A percentile compares a stretch with the other conserved stretches of the same genome.
phyloP scores from a whole-genome alignment of 257 asterid species.

The Salvia rosmarinus region DNA sequence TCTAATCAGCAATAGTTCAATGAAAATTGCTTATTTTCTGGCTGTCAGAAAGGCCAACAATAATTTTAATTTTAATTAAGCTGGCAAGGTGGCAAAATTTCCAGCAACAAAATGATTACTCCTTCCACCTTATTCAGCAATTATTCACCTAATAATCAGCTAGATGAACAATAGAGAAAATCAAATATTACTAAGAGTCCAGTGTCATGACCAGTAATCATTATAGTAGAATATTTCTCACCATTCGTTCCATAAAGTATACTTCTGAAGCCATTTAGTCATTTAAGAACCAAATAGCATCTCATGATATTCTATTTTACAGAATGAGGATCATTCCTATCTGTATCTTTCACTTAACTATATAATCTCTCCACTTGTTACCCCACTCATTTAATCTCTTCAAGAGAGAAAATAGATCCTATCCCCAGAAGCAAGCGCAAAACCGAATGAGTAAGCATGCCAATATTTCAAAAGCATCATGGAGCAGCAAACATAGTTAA shows the following conservation, averaged over 20 bases:
- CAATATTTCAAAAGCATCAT: not conserved
- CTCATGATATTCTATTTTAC: conserved; percentile 7
- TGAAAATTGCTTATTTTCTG: conserved; percentile 25
- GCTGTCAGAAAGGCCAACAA: conserved; percentile 20
- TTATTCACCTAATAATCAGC: conserved; percentile 12
- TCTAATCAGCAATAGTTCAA: conserved; percentile 23
- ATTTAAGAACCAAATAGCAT: conserved; percentile 22
- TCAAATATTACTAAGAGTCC: conserved; percentile 18
- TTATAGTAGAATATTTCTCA: conserved; percentile 11
- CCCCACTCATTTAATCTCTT: conserved; percentile 13
- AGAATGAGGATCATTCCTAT: not conserved
- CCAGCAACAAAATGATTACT: not conserved
- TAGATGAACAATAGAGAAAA: conserved; percentile 16
- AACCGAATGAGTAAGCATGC: conserved; percentile 20
- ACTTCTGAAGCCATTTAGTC: conserved; percentile 12
- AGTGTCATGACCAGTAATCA: conserved; percentile 3
- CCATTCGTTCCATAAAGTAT: conserved; percentile 3
- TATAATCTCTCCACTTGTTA: conserved; percentile 1
- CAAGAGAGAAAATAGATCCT: conserved; percentile 8
- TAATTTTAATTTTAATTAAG: not conserved
- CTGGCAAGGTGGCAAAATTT: not conserved
- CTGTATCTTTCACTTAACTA: not conserved
- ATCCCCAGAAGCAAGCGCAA: conserved; percentile 13
- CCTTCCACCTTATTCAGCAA: conserved; percentile 11
- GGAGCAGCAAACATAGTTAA: conserved; percentile 10